Evolutionary conservation across 805 yeast genomes (phyloP).

Genomic region (Millerozyma miso): DNA sequence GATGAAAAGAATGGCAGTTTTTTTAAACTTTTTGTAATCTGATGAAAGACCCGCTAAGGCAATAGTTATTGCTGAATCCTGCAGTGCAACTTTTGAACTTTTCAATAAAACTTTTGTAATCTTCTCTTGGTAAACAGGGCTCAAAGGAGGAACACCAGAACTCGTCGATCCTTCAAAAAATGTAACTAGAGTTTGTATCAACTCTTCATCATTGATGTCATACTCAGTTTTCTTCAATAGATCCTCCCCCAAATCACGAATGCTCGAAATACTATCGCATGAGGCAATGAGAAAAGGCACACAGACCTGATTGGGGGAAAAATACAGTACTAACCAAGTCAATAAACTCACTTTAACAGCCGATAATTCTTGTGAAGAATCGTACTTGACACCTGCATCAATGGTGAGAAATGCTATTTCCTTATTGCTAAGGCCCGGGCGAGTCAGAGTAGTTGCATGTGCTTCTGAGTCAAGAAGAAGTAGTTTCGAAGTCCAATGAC

Average conservation of each 20-base stretch:
- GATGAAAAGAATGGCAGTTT: constrained; percentile 57
- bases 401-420: constrained; percentile 63
- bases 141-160: constrained; percentile 48
- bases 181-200: constrained; percentile 41
- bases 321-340: constrained; percentile 40
- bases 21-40: constrained; percentile 47
- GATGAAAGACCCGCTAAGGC: constrained; percentile 60
- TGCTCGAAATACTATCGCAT: constrained; percentile 51
- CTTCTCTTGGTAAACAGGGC: constrained; percentile 49
- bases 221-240: constrained; percentile 45
- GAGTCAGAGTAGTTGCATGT: constrained; percentile 22
- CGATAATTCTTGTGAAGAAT: constrained; percentile 40
- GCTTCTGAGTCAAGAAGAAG: constrained; percentile 50
- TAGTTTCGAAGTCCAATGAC: constrained; percentile 49
- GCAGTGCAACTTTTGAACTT: constrained; percentile 49
- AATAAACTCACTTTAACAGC: constrained; percentile 22
- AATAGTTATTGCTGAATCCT: constrained; percentile 41
- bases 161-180: constrained; percentile 50
- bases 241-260: constrained; percentile 53
- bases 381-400: constrained; percentile 62
- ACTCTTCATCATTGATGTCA: constrained; percentile 46
- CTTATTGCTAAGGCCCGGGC: constrained; percentile 60
- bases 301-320: constrained; percentile 32
- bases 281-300: constrained; percentile 60
- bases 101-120: constrained; percentile 48